Conservation (phyloP, 2,329 filamentous ascomycete genomes). For the Xylaria sp. region DNA sequence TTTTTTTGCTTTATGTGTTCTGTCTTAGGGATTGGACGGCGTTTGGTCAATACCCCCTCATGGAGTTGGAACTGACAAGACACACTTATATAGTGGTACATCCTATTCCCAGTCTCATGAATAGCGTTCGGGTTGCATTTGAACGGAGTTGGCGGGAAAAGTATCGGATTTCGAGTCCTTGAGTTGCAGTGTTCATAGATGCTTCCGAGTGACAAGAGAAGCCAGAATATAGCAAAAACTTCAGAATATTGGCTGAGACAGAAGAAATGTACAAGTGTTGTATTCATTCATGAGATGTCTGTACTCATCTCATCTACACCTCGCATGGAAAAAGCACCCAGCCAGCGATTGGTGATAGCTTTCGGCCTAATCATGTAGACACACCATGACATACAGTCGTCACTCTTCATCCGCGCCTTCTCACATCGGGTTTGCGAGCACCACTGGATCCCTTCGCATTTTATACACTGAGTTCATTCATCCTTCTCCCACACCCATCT, state of each 20-base stretch:
- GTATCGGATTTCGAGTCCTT: neutral
- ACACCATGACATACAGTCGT: conserved; percentile 1
- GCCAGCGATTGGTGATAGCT: neutral
- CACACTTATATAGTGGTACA: conserved; percentile 3
- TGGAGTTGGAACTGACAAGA: neutral
- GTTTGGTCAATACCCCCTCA: conserved; percentile 41
- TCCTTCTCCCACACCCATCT: neutral
- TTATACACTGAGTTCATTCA: neutral
- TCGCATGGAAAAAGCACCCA: conserved; percentile 1
- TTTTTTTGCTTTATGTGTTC: neutral
- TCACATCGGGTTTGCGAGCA: neutral
- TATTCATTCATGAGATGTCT: conserved; percentile 32
- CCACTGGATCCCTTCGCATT: neutral
- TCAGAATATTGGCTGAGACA: conserved; percentile 11
- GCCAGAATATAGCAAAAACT: neutral
- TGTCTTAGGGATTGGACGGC: conserved; percentile 19
- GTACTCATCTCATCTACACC: conserved; percentile 2
- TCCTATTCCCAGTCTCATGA: conserved; percentile 35
- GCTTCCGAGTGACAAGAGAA: neutral
- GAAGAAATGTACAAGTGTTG: conserved; percentile 35
- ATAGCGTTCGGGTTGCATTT: conserved; percentile 35
- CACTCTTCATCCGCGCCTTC: neutral
- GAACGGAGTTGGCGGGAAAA: conserved; percentile 6
- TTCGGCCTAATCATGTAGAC: neutral
- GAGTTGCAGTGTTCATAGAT: neutral